These are phyloP conservation scores for Malassezia yamatoensis DNA, from an alignment of 1,284 basidiomycete species.

Conservation along the genomic window DNA sequence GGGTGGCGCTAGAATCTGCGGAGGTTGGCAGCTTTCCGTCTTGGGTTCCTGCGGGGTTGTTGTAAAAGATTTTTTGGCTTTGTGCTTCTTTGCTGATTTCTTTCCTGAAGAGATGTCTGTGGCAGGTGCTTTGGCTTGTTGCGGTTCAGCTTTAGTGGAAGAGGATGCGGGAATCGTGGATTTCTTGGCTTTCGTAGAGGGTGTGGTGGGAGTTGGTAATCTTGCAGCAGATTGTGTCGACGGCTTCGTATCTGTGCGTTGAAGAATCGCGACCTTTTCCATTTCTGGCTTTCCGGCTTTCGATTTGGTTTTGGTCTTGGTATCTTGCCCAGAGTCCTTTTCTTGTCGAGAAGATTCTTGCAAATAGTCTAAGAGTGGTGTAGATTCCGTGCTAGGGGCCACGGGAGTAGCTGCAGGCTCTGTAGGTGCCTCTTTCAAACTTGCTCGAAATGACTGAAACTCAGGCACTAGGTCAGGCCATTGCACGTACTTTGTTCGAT, in stretches of 20 bases:
- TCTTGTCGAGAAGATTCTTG: not conserved
- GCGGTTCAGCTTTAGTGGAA: too few species aligned
- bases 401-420: not conserved
- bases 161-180: too few species aligned
- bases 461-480: constrained; percentile 1
- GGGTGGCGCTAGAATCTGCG: too few species aligned
- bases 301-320: not conserved
- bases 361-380: constrained; percentile 10
- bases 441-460: constrained; percentile 4
- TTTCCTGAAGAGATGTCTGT: too few species aligned
- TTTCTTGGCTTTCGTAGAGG: too few species aligned
- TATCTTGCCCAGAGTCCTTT: not conserved
- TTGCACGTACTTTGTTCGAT: constrained; percentile 10
- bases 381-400: not conserved
- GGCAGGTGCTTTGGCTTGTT: too few species aligned
- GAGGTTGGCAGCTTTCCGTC: too few species aligned
- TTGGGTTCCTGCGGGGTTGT: too few species aligned
- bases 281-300: constrained; percentile 1
- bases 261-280: not conserved
- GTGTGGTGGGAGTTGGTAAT: too few species aligned
- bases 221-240: too few species aligned
- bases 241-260: not conserved
- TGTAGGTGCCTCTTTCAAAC: not conserved
- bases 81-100: too few species aligned
- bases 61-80: too few species aligned